Evolutionary conservation across 2,329 filamentous ascomycete genomes (phyloP).

Genomic region (Eutypa lata): DNA sequence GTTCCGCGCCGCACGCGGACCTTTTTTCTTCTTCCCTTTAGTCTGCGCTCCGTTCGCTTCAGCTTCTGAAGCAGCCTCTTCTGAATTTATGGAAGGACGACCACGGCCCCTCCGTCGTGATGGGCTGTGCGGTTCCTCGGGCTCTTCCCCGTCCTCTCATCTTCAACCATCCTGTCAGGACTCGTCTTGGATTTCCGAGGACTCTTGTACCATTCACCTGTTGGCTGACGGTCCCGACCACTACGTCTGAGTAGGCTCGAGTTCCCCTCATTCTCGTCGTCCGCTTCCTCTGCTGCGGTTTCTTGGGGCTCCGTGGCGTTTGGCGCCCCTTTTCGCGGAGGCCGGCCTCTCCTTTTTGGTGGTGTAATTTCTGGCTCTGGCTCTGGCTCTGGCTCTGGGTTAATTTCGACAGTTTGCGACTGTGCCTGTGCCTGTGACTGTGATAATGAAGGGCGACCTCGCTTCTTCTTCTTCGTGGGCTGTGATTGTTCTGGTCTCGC

Average conservation of each 20-base stretch:
- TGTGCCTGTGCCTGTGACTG: too few species aligned
- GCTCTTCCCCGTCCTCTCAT: slow-evolving; percentile 2
- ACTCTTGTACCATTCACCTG: slow-evolving; percentile 2
- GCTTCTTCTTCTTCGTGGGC: slow-evolving; percentile 25
- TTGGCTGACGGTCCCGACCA: slow-evolving; percentile 16
- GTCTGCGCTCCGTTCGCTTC: slow-evolving; percentile 2
- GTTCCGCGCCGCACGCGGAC: slow-evolving; percentile 2
- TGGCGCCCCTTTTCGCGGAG: slow-evolving; percentile 6
- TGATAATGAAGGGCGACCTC: slow-evolving; percentile 18
- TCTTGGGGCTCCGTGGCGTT: slow-evolving; percentile 9
- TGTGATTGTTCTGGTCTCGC: slow-evolving; percentile 11
- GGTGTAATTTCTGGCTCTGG: too few species aligned
- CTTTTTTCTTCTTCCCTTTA: slow-evolving; percentile 8
- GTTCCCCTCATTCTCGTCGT: slow-evolving; percentile 26
- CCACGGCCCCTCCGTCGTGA: not conserved
- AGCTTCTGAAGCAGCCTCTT: not conserved
- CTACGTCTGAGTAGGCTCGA: slow-evolving; percentile 24
- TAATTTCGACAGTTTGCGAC: slow-evolving; percentile 3
- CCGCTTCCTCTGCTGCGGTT: slow-evolving; percentile 24
- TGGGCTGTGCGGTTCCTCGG: not conserved
- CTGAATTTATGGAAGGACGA: not conserved
- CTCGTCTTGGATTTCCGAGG: not conserved
- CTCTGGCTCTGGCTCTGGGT: slow-evolving; percentile 2
- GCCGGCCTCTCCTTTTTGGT: slow-evolving; percentile 12
- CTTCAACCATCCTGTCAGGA: slow-evolving; percentile 2